A percentile compares a stretch with the other conserved stretches of the same genome.
Evolutionary conservation across 257 asterid species (phyloP).

Genomic region (Solanum tacnaense): DNA sequence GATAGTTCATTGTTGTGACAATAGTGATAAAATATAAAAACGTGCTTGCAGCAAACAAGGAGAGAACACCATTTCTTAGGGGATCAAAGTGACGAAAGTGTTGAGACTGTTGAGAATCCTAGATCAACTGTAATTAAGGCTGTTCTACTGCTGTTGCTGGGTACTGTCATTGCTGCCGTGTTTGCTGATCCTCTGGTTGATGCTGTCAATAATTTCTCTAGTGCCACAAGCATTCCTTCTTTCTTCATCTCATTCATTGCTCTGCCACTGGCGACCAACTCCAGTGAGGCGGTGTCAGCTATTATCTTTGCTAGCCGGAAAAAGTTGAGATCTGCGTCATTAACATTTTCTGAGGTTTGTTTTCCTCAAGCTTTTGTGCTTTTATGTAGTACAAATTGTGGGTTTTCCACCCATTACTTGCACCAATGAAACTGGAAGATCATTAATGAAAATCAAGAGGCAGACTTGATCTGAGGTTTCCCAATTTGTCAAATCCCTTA

Average conservation of each 20-base stretch:
- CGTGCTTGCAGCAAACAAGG: constrained; percentile 59
- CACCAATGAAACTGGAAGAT: neutral
- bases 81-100: constrained; percentile 45
- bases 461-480: neutral
- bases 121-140: constrained; percentile 49
- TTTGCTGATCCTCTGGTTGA: constrained; percentile 95
- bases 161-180: constrained; percentile 76
- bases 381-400: neutral
- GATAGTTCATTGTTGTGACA: neutral
- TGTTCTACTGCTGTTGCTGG: constrained; percentile 50
- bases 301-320: constrained; percentile 79
- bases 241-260: constrained; percentile 87
- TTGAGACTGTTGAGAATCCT: constrained; percentile 47
- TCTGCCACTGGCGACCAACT: constrained; percentile 87
- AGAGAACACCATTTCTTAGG: constrained; percentile 60
- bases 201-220: constrained; percentile 72
- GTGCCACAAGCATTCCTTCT: constrained; percentile 72
- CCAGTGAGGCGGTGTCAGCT: constrained; percentile 92
- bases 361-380: neutral
- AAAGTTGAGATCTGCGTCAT: constrained; percentile 63
- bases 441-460: neutral
- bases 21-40: neutral
- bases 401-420: neutral
- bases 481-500: neutral
- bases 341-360: constrained; percentile 89